Evolutionary conservation across 257 asterid species (phyloP).

Genomic region (Nicotiana undulata): DNA sequence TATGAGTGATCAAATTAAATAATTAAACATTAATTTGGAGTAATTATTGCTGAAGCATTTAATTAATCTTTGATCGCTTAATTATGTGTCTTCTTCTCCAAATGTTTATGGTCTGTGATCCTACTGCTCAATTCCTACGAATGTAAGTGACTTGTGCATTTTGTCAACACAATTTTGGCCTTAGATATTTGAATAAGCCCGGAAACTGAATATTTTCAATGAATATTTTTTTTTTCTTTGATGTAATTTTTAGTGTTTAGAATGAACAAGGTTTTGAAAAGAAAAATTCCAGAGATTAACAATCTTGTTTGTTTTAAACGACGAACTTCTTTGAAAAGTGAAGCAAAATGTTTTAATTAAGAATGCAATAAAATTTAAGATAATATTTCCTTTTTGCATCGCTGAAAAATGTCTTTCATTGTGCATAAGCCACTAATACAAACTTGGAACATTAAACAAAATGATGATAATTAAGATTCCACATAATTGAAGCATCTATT

Average conservation of each 20-base stretch:
- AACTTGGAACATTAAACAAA: neutral
- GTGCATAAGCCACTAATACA: neutral
- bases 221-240: neutral
- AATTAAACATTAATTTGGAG: neutral
- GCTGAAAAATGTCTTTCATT: too few species aligned
- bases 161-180: neutral
- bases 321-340: too few species aligned
- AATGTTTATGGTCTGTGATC: neutral
- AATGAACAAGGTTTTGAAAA: neutral
- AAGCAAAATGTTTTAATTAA: too few species aligned
- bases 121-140: neutral
- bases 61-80: neutral
- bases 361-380: too few species aligned
- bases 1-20: neutral
- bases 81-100: neutral
- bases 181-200: neutral
- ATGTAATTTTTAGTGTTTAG: neutral
- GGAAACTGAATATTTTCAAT: neutral
- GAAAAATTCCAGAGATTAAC: neutral
- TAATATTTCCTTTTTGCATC: too few species aligned
- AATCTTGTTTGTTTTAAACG: neutral
- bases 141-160: neutral
- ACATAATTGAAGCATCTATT: too few species aligned
- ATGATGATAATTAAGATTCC: neutral
- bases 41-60: neutral